Conservation (phyloP, 225 moss, liverwort and hornwort species). For the Straminergon stramineum region DNA sequence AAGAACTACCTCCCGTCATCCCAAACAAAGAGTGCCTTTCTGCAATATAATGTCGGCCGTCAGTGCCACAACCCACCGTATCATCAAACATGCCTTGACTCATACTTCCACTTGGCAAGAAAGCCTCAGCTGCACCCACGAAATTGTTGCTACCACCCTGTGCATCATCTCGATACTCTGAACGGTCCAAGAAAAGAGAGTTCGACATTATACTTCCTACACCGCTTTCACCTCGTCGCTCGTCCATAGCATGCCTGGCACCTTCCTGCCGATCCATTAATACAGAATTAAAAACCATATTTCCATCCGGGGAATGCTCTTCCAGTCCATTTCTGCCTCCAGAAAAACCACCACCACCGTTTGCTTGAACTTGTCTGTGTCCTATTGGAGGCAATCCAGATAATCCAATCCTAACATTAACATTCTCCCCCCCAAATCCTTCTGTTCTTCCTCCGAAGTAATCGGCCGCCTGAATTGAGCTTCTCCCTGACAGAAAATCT, state of each 20-base stretch:
- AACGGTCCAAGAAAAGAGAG: conserved; percentile 38
- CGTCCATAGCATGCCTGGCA: conserved; percentile 33
- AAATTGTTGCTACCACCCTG: conserved; percentile 35
- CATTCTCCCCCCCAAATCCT: conserved; percentile 30
- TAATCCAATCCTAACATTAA: conserved; percentile 23
- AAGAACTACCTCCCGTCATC: conserved; percentile 10
- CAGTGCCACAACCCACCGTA: conserved; percentile 31
- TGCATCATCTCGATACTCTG: conserved; percentile 25
- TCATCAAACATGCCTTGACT: conserved; percentile 30
- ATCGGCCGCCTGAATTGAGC: conserved; percentile 27
- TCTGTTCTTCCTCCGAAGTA: conserved; percentile 29
- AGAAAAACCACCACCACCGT: conserved; percentile 10
- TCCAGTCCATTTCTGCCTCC: conserved; percentile 27
- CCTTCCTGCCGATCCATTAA: conserved; percentile 31
- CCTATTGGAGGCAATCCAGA: conserved; percentile 38
- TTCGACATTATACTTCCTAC: conserved; percentile 36
- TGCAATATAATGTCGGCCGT: conserved; percentile 24
- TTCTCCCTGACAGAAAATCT: conserved; percentile 35
- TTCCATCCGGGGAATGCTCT: conserved; percentile 39
- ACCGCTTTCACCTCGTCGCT: conserved; percentile 32
- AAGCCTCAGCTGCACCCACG: conserved; percentile 23
- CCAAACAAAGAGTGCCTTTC: conserved; percentile 40
- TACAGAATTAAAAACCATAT: conserved; percentile 25
- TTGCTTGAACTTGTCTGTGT: conserved; percentile 28
- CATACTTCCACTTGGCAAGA: conserved; percentile 32